These are phyloP conservation scores for Polygonum maritimum DNA, from an alignment of 148 eudicot species.

Conservation along the genomic window DNA sequence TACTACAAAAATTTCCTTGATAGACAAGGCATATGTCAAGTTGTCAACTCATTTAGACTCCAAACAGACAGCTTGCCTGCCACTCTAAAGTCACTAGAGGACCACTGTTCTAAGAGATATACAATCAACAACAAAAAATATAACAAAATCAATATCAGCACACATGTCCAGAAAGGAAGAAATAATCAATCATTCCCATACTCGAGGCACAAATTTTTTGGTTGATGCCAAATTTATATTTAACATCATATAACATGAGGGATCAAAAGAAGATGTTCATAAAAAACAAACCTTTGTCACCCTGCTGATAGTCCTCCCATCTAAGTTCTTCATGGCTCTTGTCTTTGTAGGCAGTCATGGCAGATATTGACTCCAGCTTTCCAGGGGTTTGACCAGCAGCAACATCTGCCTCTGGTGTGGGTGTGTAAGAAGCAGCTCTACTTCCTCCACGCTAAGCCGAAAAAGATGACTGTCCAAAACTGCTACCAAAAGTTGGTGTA, in stretches of 20 bases:
- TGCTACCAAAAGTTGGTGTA: conserved; percentile 42
- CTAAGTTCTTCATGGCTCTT: conserved; percentile 95
- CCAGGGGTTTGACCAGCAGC: conserved; percentile 36
- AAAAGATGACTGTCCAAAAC: conserved; percentile 61
- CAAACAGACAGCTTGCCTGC: not conserved
- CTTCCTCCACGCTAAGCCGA: conserved; percentile 72
- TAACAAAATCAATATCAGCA: not conserved
- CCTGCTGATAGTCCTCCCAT: conserved; percentile 95
- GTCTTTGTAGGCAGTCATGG: conserved; percentile 83
- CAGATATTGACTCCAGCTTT: conserved; percentile 88
- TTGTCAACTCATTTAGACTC: not conserved
- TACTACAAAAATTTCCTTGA: not conserved
- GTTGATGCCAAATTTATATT: not conserved
- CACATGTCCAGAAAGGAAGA: not conserved
- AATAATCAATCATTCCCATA: not conserved
- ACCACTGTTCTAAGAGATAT: not conserved
- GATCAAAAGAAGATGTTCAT: not conserved
- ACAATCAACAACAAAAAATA: not conserved
- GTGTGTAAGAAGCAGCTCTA: conserved; percentile 56
- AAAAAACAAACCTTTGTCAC: conserved; percentile 72
- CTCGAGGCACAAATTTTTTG: not conserved
- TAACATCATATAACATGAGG: not conserved
- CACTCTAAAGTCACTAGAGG: not conserved
- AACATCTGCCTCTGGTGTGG: conserved; percentile 52
- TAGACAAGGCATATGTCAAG: not conserved